Conservation (phyloP, 2,329 filamentous ascomycete species). For the Colletotrichum neosansevieriae region DNA sequence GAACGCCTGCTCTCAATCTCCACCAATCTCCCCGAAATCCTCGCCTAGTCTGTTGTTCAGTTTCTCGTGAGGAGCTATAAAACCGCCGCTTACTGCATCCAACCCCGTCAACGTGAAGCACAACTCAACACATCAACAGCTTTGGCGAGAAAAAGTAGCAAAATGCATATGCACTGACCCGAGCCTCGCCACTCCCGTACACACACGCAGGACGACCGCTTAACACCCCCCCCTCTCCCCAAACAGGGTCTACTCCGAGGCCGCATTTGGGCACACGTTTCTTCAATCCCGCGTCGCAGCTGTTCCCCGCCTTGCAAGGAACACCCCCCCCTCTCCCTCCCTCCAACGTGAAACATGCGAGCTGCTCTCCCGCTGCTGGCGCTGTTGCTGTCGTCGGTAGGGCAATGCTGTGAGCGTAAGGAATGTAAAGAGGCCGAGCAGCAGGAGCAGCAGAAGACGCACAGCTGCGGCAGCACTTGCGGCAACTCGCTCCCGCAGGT, state of each 20-base stretch:
- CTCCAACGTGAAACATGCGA: conserved; percentile 29
- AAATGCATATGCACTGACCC: conserved; percentile 12
- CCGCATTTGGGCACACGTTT: neutral
- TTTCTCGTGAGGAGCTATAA: neutral
- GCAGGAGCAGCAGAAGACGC: neutral
- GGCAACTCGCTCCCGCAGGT: neutral
- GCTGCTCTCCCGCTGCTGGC: conserved; percentile 1
- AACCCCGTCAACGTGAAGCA: neutral
- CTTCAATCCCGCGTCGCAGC: neutral
- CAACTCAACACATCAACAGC: neutral
- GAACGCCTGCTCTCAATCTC: neutral
- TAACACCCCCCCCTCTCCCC: neutral
- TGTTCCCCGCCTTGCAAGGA: no score
- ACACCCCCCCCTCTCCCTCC: neutral
- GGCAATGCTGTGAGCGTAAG: neutral
- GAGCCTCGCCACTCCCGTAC: conserved; percentile 20
- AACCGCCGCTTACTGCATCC: neutral
- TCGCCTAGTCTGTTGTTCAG: neutral
- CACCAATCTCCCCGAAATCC: neutral
- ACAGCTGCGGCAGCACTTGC: neutral
- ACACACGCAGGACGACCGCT: neutral
- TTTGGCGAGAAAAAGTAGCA: neutral
- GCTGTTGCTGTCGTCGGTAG: neutral
- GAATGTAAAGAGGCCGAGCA: neutral
- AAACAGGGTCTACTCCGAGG: conserved; percentile 20